Conservation (phyloP, 441 rosid species). For the Populus hybrid region DNA sequence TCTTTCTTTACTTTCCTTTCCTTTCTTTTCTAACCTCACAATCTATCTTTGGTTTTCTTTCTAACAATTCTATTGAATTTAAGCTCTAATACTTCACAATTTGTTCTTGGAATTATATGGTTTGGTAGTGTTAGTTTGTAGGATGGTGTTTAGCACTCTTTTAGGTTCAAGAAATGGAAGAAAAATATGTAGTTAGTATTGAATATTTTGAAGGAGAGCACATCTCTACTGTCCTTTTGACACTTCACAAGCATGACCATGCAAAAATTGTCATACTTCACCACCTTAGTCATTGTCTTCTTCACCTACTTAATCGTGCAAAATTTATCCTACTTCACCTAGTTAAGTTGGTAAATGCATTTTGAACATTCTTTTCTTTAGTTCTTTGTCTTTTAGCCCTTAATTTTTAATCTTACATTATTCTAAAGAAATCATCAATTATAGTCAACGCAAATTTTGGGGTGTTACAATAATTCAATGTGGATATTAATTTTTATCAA, state of each 20-base stretch:
- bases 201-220: neutral
- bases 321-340: neutral
- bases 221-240: neutral
- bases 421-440: neutral
- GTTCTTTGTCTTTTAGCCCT: neutral
- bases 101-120: neutral
- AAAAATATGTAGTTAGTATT: neutral
- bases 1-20: neutral
- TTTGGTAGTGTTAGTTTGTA: neutral
- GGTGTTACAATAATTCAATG: neutral
- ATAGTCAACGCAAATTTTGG: neutral
- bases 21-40: neutral
- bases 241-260: neutral
- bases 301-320: neutral
- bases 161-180: neutral
- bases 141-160: neutral
- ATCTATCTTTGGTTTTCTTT: neutral
- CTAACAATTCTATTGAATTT: no score
- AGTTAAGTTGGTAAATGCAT: neutral
- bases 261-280: neutral
- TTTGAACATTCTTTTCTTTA: neutral
- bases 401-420: neutral
- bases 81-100: neutral
- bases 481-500: neutral
- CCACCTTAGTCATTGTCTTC: neutral